A percentile compares a stretch with the other conserved stretches of the same genome.
Conservation (phyloP, 441 rosid genomes). For the Daphne laureola region DNA sequence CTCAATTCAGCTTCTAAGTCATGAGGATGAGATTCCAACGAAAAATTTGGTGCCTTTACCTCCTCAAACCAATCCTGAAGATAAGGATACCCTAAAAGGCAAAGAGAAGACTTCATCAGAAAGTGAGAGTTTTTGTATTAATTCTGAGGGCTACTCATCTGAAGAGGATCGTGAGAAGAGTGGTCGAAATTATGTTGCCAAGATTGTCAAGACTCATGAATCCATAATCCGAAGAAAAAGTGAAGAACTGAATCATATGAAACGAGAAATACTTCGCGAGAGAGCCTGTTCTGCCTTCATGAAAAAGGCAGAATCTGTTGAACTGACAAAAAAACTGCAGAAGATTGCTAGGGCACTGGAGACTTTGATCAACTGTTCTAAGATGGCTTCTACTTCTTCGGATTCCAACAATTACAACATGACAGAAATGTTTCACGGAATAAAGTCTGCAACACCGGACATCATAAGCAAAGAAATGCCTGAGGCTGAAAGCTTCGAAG, state of each 20-base stretch:
- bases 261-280: slow-evolving; percentile 20
- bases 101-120: slow-evolving; percentile 21
- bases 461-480: slow-evolving; percentile 7
- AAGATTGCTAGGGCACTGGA: slow-evolving; percentile 35
- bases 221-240: slow-evolving; percentile 43
- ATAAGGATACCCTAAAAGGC: slow-evolving; percentile 9
- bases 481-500: slow-evolving; percentile 22
- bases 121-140: not conserved
- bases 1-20: slow-evolving; percentile 31
- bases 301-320: slow-evolving; percentile 25
- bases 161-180: slow-evolving; percentile 19
- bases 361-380: slow-evolving; percentile 25
- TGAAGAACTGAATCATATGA: slow-evolving; percentile 25
- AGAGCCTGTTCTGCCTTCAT: slow-evolving; percentile 16
- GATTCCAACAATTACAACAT: slow-evolving; percentile 9
- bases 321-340: slow-evolving; percentile 28
- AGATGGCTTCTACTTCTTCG: slow-evolving; percentile 17
- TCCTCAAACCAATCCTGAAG: slow-evolving; percentile 6
- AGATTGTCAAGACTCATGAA: slow-evolving; percentile 62
- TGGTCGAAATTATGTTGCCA: slow-evolving; percentile 31
- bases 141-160: slow-evolving; percentile 7
- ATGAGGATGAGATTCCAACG: slow-evolving; percentile 17
- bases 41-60: slow-evolving; percentile 4
- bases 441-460: not conserved
- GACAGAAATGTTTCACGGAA: slow-evolving; percentile 9